Evolutionary conservation across 208 protist genomes (phyloP), one percentile per base, ranked within the genome.

Genomic region (Trypanosoma lewisi): DNA sequence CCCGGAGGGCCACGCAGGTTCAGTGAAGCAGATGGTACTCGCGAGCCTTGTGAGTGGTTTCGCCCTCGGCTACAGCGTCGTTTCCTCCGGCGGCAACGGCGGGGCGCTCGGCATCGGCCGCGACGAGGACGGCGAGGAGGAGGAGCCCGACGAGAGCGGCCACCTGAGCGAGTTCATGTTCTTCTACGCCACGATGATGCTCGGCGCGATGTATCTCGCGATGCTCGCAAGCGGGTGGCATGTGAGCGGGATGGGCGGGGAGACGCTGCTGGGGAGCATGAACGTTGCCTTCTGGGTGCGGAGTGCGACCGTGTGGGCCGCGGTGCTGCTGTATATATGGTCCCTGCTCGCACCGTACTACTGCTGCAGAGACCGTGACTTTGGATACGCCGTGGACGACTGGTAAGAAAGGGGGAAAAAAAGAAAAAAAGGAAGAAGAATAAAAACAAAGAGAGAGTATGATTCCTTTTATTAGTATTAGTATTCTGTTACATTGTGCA

Each of bases 221-320:
- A 97, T 97, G 91, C 82, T 98, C 16, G 77, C 91, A 12, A 97
- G 87, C 28, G 83, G 85, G 31, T 98, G 96, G 96, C 78, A 89
- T 58, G 87, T 97, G 27, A 88, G 89, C 61, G 78, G 80, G 33
- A 64, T 61, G 11, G 87, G 78, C 23, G 72, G 87, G 25, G 70
- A 72, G 4, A 59, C 63, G n/a, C 36, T 81, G 44, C 14, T 72
- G 34, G 74, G 58, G 31, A 89, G 79, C 61, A 72, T 82, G 5
- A 83, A 81, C 48, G 52, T 94, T 16, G 86, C 93, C 42, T 91
- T 97, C 56, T 97, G 93, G 91, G 91, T 97, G 42, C 92, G 96
- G 30, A 70, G 83, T 44, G 65, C 77, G n/a, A 92, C 89, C 8
- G 80, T 91, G 61, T 97, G 88, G 87, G 36, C 89, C 3, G 75